Conservation (phyloP, 495 filamentous ascomycete genomes). For the Venustampulla echinocandica region DNA sequence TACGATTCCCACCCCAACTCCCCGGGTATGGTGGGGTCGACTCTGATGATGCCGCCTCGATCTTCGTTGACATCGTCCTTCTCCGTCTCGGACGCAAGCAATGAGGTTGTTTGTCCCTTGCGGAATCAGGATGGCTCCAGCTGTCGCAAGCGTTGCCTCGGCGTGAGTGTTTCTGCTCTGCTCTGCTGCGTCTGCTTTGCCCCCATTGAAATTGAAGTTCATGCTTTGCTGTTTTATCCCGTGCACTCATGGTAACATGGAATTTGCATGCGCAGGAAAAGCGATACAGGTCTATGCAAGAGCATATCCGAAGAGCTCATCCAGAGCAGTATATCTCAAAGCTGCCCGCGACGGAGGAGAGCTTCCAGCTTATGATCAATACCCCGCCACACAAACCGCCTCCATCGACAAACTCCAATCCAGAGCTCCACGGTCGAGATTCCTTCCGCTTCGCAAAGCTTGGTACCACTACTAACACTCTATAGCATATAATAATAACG, state of each 20-base stretch:
- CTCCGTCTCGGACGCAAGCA: slow-evolving; percentile 82
- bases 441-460: slow-evolving; percentile 6
- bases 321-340: slow-evolving; percentile 97
- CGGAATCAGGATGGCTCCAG: slow-evolving; percentile 93
- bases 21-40: slow-evolving; percentile 46
- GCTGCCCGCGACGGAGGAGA: slow-evolving; percentile 97
- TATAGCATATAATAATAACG: slow-evolving; percentile 35
- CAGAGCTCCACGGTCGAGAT: slow-evolving; percentile 19
- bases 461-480: slow-evolving; percentile 14
- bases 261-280: slow-evolving; percentile 61
- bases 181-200: slow-evolving; percentile 17
- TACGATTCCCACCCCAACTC: background rate
- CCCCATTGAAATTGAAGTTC: slow-evolving; percentile 14
- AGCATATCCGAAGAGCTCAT: slow-evolving; percentile 96
- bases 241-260: slow-evolving; percentile 24
- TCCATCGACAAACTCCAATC: slow-evolving; percentile 30
- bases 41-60: slow-evolving; percentile 73
- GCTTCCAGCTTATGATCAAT: slow-evolving; percentile 92
- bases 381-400: slow-evolving; percentile 74
- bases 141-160: slow-evolving; percentile 95
- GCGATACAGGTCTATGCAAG: slow-evolving; percentile 97
- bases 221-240: slow-evolving; percentile 6
- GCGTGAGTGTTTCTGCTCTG: slow-evolving; percentile 58
- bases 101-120: slow-evolving; percentile 95
- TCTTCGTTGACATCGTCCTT: slow-evolving; percentile 83